These are phyloP conservation scores for Aspergillus latus DNA, from an alignment of 2,329 filamentous ascomycete species.

Conservation along the genomic window DNA sequence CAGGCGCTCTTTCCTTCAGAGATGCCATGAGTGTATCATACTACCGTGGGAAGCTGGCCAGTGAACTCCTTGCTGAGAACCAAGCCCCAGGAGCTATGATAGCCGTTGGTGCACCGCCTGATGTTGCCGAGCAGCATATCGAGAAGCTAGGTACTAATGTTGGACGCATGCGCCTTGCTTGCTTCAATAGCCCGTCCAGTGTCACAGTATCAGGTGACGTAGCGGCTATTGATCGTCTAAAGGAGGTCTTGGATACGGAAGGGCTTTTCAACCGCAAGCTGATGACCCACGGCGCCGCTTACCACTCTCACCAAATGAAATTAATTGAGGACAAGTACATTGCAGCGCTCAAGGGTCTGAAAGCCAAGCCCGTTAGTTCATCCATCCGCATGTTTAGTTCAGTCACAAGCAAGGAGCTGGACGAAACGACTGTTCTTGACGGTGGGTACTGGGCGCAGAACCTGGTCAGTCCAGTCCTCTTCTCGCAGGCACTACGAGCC, in stretches of 20 bases:
- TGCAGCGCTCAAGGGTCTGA: neutral
- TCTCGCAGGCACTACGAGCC: slow-evolving; percentile 4
- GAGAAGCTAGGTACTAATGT: neutral
- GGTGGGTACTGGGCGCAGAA: slow-evolving; percentile 10
- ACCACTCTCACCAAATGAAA: slow-evolving; percentile 12
- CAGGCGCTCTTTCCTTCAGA: slow-evolving; percentile 7
- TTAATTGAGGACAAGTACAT: slow-evolving; percentile 10
- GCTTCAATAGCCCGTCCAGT: slow-evolving; percentile 12
- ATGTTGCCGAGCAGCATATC: slow-evolving; percentile 5
- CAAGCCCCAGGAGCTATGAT: slow-evolving; percentile 7
- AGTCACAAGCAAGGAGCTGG: slow-evolving; percentile 3
- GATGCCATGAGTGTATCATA: slow-evolving; percentile 10
- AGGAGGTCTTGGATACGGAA: slow-evolving; percentile 1
- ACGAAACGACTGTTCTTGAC: slow-evolving; percentile 3
- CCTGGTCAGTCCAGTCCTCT: slow-evolving; percentile 7
- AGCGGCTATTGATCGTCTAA: slow-evolving; percentile 3
- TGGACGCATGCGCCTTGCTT: slow-evolving; percentile 9
- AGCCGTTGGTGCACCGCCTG: slow-evolving; percentile 1
- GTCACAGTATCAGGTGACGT: slow-evolving; percentile 11
- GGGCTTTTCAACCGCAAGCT: slow-evolving; percentile 10
- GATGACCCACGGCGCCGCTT: slow-evolving; percentile 9
- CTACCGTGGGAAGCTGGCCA: slow-evolving; percentile 6
- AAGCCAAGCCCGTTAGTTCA: neutral
- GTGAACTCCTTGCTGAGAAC: slow-evolving; percentile 3
- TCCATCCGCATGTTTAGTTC: slow-evolving; percentile 12